Conservation (phyloP, 495 filamentous ascomycete genomes). For the Penicillium chermesinum region DNA sequence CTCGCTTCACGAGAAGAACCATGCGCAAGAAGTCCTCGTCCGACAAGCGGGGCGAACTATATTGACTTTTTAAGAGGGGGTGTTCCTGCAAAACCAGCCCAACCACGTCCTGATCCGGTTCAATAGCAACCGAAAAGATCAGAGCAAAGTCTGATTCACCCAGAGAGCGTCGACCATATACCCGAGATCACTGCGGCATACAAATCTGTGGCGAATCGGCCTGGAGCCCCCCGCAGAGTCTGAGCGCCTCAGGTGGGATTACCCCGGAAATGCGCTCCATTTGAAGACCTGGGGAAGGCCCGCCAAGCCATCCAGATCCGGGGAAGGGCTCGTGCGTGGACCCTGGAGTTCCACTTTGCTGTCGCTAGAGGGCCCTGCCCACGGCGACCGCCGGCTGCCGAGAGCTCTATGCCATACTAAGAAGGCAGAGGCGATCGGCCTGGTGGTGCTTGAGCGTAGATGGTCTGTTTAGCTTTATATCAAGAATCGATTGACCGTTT, state of each 20-base stretch:
- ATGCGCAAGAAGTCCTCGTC: too few species aligned
- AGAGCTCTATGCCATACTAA: background rate
- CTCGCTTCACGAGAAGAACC: too few species aligned
- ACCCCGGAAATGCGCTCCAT: background rate
- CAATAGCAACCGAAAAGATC: too few species aligned
- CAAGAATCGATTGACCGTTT: background rate
- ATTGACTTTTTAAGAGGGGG: too few species aligned
- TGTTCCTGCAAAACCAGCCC: too few species aligned
- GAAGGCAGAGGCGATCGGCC: background rate
- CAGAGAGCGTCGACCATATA: too few species aligned
- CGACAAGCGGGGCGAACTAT: too few species aligned
- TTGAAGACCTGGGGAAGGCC: background rate
- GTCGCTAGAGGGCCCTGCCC: background rate
- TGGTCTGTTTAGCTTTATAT: constrained; percentile 1
- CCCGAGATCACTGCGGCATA: too few species aligned
- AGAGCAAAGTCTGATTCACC: too few species aligned
- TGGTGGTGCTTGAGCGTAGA: background rate
- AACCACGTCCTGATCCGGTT: too few species aligned
- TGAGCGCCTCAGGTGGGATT: background rate
- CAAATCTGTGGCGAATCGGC: too few species aligned
- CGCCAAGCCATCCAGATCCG: background rate
- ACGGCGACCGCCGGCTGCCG: constrained; percentile 15
- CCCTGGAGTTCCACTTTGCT: background rate
- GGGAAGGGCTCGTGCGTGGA: background rate
- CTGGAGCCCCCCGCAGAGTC: background rate